Evolutionary conservation across 345 rosid genomes (phyloP), one percentile per base, ranked within the genome.

Genomic region (Dipteronia sinensis): DNA sequence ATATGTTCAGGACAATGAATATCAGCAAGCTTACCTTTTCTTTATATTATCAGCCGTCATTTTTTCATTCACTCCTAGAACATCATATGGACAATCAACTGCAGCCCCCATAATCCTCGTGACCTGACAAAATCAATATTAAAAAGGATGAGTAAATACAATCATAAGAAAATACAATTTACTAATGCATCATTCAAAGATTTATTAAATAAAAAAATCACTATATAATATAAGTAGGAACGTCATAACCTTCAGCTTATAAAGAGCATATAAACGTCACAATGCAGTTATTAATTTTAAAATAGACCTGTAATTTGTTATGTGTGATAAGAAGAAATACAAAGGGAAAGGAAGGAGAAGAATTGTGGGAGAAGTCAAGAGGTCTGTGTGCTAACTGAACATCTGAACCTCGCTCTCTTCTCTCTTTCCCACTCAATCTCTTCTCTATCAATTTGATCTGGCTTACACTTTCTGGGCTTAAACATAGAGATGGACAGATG

Each of bases 21-120:
- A 59, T 20, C 22, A 64, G 81, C 40, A 85, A 66, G 47, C 78
- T 76, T 82, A 95, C 99, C 88, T 91, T 86, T 95, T 95, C 90
- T 95, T 95, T 86, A 93, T 80, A 67, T 91, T 91, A 49, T 92
- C 94, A 7, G 89, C 80, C 56, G 93, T 70, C 90, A 88, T 93
- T 19, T 86, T 93, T 22, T 83, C 88, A 79, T 91, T 91, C 61
- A 85, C 94, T 71, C 99, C 99, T 19, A 95, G 77, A 69, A 93
- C 84, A 61, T 93, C 97, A 66, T 93, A 95, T 12, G 91, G 96
- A 82, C 86, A 85, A 83, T 90, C 87, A 74, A 77, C 83, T 59
- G 88, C 98, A 85, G 84, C 89, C 75, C 82, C 96, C 96, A 95
- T 89, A 17, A 93, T 91, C 80, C 97, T 89, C 44, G 97, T 88